phyloP scores from a whole-genome alignment of 2,329 filamentous ascomycete species.

The Talaromyces sp. region DNA sequence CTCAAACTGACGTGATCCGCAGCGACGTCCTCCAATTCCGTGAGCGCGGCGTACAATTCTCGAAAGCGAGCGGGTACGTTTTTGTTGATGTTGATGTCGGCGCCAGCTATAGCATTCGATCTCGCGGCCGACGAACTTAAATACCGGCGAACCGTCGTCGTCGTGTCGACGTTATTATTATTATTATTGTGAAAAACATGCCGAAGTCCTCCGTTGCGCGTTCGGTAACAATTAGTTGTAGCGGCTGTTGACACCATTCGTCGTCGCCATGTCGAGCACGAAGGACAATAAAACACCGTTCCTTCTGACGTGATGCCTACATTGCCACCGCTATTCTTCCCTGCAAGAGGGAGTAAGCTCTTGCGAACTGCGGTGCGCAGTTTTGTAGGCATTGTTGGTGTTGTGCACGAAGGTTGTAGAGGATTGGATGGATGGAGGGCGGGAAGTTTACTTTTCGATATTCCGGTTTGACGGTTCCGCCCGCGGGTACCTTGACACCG shows the following conservation, averaged over 20 bases:
- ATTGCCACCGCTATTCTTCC: constrained; percentile 19
- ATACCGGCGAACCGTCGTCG: constrained; percentile 8
- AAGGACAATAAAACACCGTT: constrained; percentile 40
- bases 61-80: constrained; percentile 54
- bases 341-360: constrained; percentile 34
- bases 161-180: not conserved
- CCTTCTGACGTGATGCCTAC: constrained; percentile 18
- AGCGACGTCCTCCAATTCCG: constrained; percentile 52
- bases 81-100: constrained; percentile 52
- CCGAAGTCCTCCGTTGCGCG: constrained; percentile 15
- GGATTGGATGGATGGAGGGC: not conserved
- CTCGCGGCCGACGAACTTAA: constrained; percentile 11
- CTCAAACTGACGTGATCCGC: constrained; percentile 59
- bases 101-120: constrained; percentile 36
- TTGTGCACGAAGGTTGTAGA: not conserved
- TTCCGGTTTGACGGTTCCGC: constrained; percentile 1
- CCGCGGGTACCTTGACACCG: not conserved
- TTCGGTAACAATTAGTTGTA: not conserved
- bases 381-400: constrained; percentile 40
- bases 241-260: constrained; percentile 31
- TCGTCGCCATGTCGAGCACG: constrained; percentile 37
- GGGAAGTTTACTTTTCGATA: constrained; percentile 3
- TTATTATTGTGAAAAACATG: constrained; percentile 1
- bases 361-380: constrained; percentile 36
- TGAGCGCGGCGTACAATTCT: constrained; percentile 55